A percentile compares a stretch with the other conserved stretches of the same genome.
These are phyloP conservation scores for Medicago truncatula DNA, from an alignment of 306 rosid species.

Conservation along the genomic window MtrunA17r5.0-ANR NC_053042.1:22179001-22179500, in stretches of 20 bases:
- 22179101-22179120: constrained; percentile 77
- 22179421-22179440: constrained; percentile 16
- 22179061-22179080: constrained; percentile 9
- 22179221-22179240: constrained; percentile 99
- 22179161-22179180: constrained; percentile 87
- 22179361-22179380: constrained; percentile 18
- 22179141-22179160: constrained; percentile 58
- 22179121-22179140: constrained; percentile 71
- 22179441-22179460: constrained; percentile 72
- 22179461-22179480: no score
- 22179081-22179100: constrained; percentile 63
- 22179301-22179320: constrained; percentile 44
- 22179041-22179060: constrained; percentile 6
- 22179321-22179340: constrained; percentile 25
- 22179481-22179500: no score
- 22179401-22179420: constrained; percentile 19
- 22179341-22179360: constrained; percentile 17
- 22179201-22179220: constrained; percentile 93
- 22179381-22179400: constrained; percentile 10
- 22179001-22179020: not conserved
- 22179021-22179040: constrained; percentile 5
- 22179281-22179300: constrained; percentile 97
- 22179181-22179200: constrained; percentile 98
- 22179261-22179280: constrained; percentile 96
- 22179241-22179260: constrained; percentile 85